Conservation (phyloP, 371 early-diverging fungal genomes). For the Quaeritorhiza haematococci region DNA sequence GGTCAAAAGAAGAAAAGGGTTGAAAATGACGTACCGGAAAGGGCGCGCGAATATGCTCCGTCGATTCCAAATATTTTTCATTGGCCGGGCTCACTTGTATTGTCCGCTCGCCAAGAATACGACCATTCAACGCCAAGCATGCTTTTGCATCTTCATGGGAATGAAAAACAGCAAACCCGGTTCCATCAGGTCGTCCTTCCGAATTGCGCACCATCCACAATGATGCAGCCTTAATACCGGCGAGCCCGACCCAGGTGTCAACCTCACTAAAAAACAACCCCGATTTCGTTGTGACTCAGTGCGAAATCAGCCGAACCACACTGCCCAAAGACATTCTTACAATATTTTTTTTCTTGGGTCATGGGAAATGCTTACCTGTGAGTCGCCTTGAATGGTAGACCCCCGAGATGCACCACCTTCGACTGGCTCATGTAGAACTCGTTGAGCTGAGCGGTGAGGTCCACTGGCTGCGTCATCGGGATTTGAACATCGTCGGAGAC, state of each 20-base stretch:
- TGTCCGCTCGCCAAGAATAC: slow-evolving; percentile 58
- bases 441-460: slow-evolving; percentile 55
- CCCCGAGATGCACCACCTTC: slow-evolving; percentile 50
- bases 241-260: slow-evolving; percentile 13
- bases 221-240: slow-evolving; percentile 11
- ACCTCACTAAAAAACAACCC: slow-evolving; percentile 47
- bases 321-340: too few species aligned
- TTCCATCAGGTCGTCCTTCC: slow-evolving; percentile 29
- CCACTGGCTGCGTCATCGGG: slow-evolving; percentile 59
- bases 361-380: slow-evolving; percentile 24
- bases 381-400: slow-evolving; percentile 26
- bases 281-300: slow-evolving; percentile 54
- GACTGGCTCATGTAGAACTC: slow-evolving; percentile 67
- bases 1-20: background rate
- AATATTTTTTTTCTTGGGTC: background rate
- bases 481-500: slow-evolving; percentile 46
- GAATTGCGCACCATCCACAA: slow-evolving; percentile 23
- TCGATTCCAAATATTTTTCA: slow-evolving; percentile 52
- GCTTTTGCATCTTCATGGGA: slow-evolving; percentile 33
- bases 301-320: slow-evolving; percentile 47
- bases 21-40: slow-evolving; percentile 45
- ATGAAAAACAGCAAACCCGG: slow-evolving; percentile 24
- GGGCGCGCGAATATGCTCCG: slow-evolving; percentile 45
- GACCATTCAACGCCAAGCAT: slow-evolving; percentile 60
- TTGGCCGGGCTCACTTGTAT: slow-evolving; percentile 64